phyloP scores from a whole-genome alignment of 805 yeast species.

The Wickerhamia fluorescens region DNA sequence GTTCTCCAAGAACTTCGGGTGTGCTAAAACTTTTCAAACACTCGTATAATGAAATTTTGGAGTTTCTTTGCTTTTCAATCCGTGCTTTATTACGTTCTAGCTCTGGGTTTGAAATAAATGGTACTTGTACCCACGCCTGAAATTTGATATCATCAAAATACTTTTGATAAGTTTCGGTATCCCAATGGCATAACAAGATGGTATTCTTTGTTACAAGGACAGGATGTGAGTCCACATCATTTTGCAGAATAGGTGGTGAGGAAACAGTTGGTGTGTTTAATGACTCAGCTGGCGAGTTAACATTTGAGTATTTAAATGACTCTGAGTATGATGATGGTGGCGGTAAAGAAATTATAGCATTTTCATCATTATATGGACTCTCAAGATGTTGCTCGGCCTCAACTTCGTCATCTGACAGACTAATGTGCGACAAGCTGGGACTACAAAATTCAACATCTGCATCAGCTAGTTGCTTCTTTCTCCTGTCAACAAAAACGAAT shows the following conservation, averaged over 20 bases:
- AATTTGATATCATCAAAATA: conserved; percentile 47
- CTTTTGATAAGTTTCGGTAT: conserved; percentile 35
- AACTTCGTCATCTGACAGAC: conserved; percentile 23
- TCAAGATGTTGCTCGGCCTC: conserved; percentile 19
- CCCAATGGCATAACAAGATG: conserved; percentile 62
- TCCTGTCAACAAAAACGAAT: conserved; percentile 13
- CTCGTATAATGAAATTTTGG: conserved; percentile 50
- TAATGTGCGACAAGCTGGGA: conserved; percentile 7
- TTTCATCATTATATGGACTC: conserved; percentile 6
- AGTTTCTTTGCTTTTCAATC: conserved; percentile 35
- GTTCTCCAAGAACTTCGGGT: conserved; percentile 79
- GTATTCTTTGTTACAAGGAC: conserved; percentile 13
- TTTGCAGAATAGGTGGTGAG: neutral
- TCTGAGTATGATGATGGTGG: conserved; percentile 14
- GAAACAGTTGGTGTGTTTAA: conserved; percentile 1
- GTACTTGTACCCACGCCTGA: conserved; percentile 48
- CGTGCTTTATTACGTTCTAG: conserved; percentile 40
- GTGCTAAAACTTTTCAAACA: conserved; percentile 70
- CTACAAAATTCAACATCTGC: neutral
- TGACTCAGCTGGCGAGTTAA: conserved; percentile 11
- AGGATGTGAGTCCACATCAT: conserved; percentile 11
- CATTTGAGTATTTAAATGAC: conserved; percentile 13
- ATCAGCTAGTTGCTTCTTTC: conserved; percentile 3
- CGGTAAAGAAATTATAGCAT: conserved; percentile 5
- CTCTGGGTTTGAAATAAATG: conserved; percentile 42